Conservation (phyloP, 1,139 yeast genomes). For the Candida tetrigidarum region DNA sequence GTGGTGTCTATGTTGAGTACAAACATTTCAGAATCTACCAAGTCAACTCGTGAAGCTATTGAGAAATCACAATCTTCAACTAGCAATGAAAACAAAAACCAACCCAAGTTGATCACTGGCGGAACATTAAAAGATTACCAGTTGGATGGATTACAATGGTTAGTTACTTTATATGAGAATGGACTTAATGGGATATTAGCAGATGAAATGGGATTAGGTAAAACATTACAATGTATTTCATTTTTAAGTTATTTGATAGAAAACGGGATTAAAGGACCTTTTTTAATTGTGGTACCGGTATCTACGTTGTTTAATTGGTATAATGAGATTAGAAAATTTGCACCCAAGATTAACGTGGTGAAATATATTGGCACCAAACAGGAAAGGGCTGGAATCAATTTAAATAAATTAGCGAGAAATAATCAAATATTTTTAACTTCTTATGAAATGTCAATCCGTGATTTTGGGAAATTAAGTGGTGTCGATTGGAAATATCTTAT, state of each 20-base stretch:
- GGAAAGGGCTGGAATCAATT: constrained; percentile 47
- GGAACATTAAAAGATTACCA: constrained; percentile 82
- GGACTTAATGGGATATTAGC: constrained; percentile 95
- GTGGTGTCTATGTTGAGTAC: constrained; percentile 29
- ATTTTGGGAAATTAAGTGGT: constrained; percentile 53
- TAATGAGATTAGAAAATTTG: constrained; percentile 68
- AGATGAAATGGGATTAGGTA: constrained; percentile 97
- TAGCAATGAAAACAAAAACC: constrained; percentile 33
- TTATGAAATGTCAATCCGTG: constrained; percentile 79
- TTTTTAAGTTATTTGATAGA: constrained; percentile 77
- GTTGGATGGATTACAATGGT: constrained; percentile 89
- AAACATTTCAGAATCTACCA: constrained; percentile 24
- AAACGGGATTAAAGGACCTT: constrained; percentile 82
- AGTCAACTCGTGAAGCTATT: constrained; percentile 26
- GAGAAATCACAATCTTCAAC: constrained; percentile 31
- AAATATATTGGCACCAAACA: constrained; percentile 70
- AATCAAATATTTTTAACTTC: constrained; percentile 70
- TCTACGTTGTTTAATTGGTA: constrained; percentile 89
- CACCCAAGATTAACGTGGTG: constrained; percentile 69
- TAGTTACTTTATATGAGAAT: constrained; percentile 84
- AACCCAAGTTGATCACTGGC: constrained; percentile 71
- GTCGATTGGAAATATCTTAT: constrained; percentile 80
- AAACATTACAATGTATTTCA: constrained; percentile 86
- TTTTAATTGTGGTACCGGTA: constrained; percentile 83
- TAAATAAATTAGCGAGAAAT: constrained; percentile 18